Evolutionary conservation across 1,284 basidiomycete species (phyloP), one percentile per base, ranked within the genome.

Genomic region (Cerioporus squamosus): DNA sequence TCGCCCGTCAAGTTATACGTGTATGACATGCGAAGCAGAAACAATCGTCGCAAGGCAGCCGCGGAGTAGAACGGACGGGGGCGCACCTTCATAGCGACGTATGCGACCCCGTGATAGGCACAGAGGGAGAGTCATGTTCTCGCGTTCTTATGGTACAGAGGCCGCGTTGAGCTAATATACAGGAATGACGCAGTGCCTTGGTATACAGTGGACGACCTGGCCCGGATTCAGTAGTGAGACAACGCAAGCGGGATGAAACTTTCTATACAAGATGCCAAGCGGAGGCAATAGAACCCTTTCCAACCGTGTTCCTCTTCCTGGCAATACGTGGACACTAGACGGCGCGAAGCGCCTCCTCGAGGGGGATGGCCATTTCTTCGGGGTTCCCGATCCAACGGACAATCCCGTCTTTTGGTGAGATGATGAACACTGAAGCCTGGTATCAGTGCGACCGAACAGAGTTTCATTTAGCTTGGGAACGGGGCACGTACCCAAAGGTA

Each of bases 331-430:
- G 51, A 38, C 36, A 23, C 62, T 53, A 68, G 48, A 56, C 55
- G 39, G 59, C 38, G n/a, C 55, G 52, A 36, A 71, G 54, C 33
- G 62, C 59, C 44, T 62, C 57, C 42, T 65, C 68, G 38, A 74
- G 68, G 18, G 68, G 70, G 24, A 44, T 60, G 10, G 59, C 62
- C 66, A 74, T 70, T 47, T 74, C 71, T 55, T 72, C 72, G 17
- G 69, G 70, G 61, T 74, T 72, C 15, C 72, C 72, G 48, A 74
- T 60, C 70, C 71, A 74, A 33, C 65, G 68, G 52, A 74, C 66
- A 38, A 67, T 51, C 29, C 64, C 61, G 63, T 74, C 71, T 57
- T 65, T 67, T 26, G 68, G 67, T 20, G 72, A 69, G 59, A 74
- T 72, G 59, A 74, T 67, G 61, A 72, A 72, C 42, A 66, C 72